phyloP scores from a whole-genome alignment of 176 grass and related monocot species.

The Triticum dicoccoides region DNA sequence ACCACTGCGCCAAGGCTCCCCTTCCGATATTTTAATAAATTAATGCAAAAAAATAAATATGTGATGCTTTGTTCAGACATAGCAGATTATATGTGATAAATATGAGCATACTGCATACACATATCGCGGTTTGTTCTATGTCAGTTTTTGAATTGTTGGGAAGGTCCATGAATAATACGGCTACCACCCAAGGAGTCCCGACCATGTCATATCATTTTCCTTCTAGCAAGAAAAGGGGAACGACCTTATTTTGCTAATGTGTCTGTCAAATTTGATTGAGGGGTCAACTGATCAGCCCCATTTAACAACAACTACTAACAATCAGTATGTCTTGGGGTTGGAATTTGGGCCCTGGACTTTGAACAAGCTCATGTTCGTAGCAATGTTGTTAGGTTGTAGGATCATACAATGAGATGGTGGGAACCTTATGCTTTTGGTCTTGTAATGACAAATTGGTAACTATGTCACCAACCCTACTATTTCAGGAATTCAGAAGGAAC shows the following conservation, averaged over 20 bases:
- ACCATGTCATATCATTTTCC: too few species aligned
- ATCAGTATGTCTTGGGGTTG: not conserved
- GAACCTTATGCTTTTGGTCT: not conserved
- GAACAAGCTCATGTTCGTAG: not conserved
- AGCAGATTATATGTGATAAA: not conserved
- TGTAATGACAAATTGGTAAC: not conserved
- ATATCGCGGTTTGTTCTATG: not conserved
- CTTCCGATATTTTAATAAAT: not conserved
- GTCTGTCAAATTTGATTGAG: too few species aligned
- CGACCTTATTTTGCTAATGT: too few species aligned
- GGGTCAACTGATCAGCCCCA: too few species aligned
- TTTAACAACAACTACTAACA: too few species aligned
- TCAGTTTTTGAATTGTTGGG: not conserved
- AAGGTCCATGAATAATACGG: too few species aligned
- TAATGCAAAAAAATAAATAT: not conserved
- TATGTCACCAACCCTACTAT: not conserved
- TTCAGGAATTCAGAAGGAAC: not conserved
- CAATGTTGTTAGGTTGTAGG: not conserved
- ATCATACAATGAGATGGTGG: not conserved
- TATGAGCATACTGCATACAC: not conserved
- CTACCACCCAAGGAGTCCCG: too few species aligned
- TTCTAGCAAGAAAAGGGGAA: too few species aligned
- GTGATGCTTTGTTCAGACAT: not conserved
- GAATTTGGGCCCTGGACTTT: not conserved
- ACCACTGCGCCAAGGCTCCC: too few species aligned